These are phyloP conservation scores for Aspergillus felis DNA, from an alignment of 2,329 filamentous ascomycete species.

Conservation along the genomic window DNA sequence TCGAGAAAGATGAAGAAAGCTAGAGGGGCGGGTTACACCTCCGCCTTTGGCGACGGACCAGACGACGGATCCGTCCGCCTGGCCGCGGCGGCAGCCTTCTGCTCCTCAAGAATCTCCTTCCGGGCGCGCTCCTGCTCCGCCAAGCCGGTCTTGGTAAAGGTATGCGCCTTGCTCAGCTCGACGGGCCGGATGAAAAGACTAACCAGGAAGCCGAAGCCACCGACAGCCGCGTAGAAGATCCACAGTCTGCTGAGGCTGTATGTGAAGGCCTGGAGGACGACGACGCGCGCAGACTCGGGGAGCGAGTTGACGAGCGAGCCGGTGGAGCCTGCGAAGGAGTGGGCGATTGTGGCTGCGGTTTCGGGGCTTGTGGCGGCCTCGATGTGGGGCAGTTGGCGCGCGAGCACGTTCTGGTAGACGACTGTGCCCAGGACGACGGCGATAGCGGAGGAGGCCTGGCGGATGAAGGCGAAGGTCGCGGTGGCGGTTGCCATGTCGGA, in stretches of 20 bases:
- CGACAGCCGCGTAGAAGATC: slow-evolving; percentile 46
- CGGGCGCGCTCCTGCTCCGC: slow-evolving; percentile 42
- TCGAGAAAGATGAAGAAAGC: neutral
- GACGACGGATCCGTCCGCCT: slow-evolving; percentile 4
- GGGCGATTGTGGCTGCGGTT: slow-evolving; percentile 21
- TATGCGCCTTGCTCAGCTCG: slow-evolving; percentile 39
- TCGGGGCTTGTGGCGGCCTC: slow-evolving; percentile 26
- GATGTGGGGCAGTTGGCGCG: slow-evolving; percentile 27
- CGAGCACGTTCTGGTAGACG: slow-evolving; percentile 40
- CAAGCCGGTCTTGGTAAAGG: slow-evolving; percentile 44
- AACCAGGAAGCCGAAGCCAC: slow-evolving; percentile 34
- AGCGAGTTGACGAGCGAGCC: slow-evolving; percentile 33
- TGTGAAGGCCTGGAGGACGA: slow-evolving; percentile 42
- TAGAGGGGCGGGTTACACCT: neutral
- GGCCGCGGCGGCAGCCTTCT: slow-evolving; percentile 60
- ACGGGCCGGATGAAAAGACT: slow-evolving; percentile 38
- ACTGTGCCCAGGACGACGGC: slow-evolving; percentile 58
- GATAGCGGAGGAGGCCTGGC: slow-evolving; percentile 55
- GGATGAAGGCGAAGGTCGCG: slow-evolving; percentile 58
- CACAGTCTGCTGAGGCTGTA: slow-evolving; percentile 46
- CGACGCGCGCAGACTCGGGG: slow-evolving; percentile 26
- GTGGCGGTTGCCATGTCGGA: slow-evolving; percentile 62
- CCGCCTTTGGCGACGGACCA: neutral
- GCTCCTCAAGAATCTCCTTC: slow-evolving; percentile 28
- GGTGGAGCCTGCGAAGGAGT: slow-evolving; percentile 35